Conservation (phyloP, 2,329 filamentous ascomycete genomes). For the Arthroderma sp. region DNA sequence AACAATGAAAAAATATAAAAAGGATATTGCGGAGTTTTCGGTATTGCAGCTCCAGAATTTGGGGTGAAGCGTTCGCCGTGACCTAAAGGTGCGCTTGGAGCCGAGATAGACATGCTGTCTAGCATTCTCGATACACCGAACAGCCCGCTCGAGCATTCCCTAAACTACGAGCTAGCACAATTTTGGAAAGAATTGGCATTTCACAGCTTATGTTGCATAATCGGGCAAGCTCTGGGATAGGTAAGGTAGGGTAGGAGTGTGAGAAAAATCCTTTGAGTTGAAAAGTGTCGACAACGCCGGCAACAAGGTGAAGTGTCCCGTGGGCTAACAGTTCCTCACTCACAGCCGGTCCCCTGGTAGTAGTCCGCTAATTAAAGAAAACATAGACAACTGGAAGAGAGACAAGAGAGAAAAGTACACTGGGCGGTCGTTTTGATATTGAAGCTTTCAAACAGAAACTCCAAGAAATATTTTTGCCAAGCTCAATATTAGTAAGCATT, state of each 20-base stretch:
- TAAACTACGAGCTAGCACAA: neutral
- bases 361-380: neutral
- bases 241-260: neutral
- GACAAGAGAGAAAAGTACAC: neutral
- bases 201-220: neutral
- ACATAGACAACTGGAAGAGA: neutral
- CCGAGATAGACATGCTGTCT: conserved; percentile 36
- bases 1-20: conserved; percentile 18
- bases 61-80: conserved; percentile 25
- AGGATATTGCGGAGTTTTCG: conserved; percentile 21
- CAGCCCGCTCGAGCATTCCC: conserved; percentile 42
- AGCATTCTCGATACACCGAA: conserved; percentile 39
- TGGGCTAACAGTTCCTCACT: neutral
- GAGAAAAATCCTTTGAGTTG: neutral
- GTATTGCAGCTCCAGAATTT: conserved; percentile 27
- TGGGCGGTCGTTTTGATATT: neutral
- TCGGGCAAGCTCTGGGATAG: neutral
- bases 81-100: conserved; percentile 29
- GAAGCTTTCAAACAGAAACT: neutral
- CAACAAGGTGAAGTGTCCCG: neutral
- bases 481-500: neutral
- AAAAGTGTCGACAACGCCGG: neutral
- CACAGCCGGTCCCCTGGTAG: neutral
- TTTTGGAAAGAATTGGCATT: conserved; percentile 8
- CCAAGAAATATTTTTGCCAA: neutral